phyloP scores from a whole-genome alignment of 2,329 filamentous ascomycete species.

The Emericellopsis atlantica region DNA sequence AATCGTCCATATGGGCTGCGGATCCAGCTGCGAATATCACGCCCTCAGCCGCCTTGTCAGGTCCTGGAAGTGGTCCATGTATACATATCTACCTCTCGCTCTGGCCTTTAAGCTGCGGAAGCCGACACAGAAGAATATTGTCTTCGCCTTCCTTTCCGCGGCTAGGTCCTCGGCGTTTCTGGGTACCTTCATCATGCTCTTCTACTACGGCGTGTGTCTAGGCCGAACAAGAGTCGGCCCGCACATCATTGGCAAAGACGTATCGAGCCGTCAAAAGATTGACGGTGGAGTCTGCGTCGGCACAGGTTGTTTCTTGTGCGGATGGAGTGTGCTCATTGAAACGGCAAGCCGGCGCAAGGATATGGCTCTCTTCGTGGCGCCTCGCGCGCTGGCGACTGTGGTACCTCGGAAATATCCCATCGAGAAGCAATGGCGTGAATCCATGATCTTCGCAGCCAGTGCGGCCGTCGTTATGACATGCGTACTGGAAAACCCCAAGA shows the following conservation, averaged over 20 bases:
- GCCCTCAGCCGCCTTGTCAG: constrained; percentile 53
- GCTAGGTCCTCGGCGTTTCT: constrained; percentile 66
- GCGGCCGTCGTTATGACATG: constrained; percentile 59
- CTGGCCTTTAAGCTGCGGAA: constrained; percentile 44
- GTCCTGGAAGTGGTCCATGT: constrained; percentile 62
- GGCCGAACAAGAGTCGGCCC: constrained; percentile 64
- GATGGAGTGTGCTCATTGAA: constrained; percentile 72
- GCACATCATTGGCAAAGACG: constrained; percentile 43
- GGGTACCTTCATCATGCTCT: constrained; percentile 62
- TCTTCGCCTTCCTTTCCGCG: constrained; percentile 46
- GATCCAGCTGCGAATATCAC: constrained; percentile 63
- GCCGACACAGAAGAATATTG: constrained; percentile 29
- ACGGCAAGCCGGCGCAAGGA: constrained; percentile 54
- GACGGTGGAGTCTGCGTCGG: constrained; percentile 57
- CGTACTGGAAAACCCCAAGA: constrained; percentile 45
- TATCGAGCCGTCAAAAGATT: constrained; percentile 32
- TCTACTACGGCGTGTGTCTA: constrained; percentile 79
- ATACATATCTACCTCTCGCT: constrained; percentile 66
- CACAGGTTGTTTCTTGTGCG: constrained; percentile 61
- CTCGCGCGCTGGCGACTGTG: constrained; percentile 62
- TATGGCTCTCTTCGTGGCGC: constrained; percentile 69
- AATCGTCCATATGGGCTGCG: constrained; percentile 69
- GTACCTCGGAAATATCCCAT: constrained; percentile 55
- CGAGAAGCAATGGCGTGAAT: constrained; percentile 56
- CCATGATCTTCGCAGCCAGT: constrained; percentile 51